Evolutionary conservation across 2,329 filamentous ascomycete species (phyloP).

Genomic region (Sarocladium strictum): DNA sequence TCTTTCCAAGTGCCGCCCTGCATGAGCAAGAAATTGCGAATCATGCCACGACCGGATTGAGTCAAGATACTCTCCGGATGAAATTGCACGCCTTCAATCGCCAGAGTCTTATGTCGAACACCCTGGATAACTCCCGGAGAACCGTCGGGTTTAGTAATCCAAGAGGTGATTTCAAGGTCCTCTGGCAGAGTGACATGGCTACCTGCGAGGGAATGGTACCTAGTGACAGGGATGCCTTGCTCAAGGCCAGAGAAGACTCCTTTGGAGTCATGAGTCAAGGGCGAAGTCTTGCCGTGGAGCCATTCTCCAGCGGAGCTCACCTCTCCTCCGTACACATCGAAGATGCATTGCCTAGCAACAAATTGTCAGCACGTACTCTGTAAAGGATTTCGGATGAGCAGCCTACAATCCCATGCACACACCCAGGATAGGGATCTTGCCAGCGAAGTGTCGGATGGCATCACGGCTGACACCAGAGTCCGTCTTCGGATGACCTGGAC

Average conservation of each 20-base stretch:
- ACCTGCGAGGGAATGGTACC: conserved; percentile 94
- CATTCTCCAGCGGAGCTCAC: conserved; percentile 94
- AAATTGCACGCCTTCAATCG: conserved; percentile 95
- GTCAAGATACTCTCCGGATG: conserved; percentile 97
- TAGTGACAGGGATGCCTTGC: conserved; percentile 78
- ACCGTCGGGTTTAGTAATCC: conserved; percentile 71
- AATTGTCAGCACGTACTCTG: conserved; percentile 1
- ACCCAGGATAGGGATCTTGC: conserved; percentile 93
- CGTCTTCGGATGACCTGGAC: conserved; percentile 83
- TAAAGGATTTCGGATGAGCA: neutral
- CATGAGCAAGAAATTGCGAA: conserved; percentile 85
- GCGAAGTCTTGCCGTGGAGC: conserved; percentile 93
- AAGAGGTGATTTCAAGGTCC: conserved; percentile 84
- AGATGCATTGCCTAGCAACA: conserved; percentile 75
- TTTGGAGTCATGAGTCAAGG: conserved; percentile 79
- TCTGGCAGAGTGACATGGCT: conserved; percentile 82
- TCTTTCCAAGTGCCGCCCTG: conserved; percentile 89
- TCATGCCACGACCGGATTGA: conserved; percentile 79
- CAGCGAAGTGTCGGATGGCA: conserved; percentile 84
- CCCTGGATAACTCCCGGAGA: conserved; percentile 91
- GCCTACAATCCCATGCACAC: conserved; percentile 94
- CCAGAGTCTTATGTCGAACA: conserved; percentile 83
- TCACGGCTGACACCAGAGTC: conserved; percentile 93
- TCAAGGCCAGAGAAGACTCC: conserved; percentile 84
- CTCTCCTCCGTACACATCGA: conserved; percentile 84